These are phyloP conservation scores for Sherardia arvensis DNA, from an alignment of 257 asterid species.

Conservation along the genomic window DNA sequence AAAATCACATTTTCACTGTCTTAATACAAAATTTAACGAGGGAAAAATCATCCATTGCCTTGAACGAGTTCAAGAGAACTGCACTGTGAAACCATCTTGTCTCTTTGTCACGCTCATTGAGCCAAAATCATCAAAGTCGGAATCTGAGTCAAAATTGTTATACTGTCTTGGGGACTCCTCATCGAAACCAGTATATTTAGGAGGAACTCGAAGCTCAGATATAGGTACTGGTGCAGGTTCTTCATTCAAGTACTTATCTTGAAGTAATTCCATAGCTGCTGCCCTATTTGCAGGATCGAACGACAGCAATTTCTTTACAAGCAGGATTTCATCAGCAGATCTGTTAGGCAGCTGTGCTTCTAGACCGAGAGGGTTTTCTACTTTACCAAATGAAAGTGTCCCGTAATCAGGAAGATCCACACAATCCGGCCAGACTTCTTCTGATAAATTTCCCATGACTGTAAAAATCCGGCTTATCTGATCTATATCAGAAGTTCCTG, in stretches of 20 bases:
- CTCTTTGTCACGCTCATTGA: slow-evolving; percentile 34
- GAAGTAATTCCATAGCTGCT: slow-evolving; percentile 68
- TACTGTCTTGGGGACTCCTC: slow-evolving; percentile 45
- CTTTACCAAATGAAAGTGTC: slow-evolving; percentile 58
- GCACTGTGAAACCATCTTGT: slow-evolving; percentile 55
- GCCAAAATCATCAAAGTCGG: slow-evolving; percentile 71
- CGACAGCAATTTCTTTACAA: slow-evolving; percentile 51
- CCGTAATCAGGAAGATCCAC: slow-evolving; percentile 72
- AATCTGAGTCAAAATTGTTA: slow-evolving; percentile 48
- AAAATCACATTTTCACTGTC: not conserved
- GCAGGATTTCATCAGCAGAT: slow-evolving; percentile 50
- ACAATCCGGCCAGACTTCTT: slow-evolving; percentile 85
- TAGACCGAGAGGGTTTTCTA: slow-evolving; percentile 58
- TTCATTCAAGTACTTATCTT: slow-evolving; percentile 69
- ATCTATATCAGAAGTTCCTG: slow-evolving; percentile 85
- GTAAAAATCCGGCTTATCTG: slow-evolving; percentile 62
- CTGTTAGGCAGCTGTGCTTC: slow-evolving; percentile 53
- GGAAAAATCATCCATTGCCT: not conserved
- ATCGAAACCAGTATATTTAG: slow-evolving; percentile 35
- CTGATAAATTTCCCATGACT: slow-evolving; percentile 61
- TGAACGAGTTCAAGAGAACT: slow-evolving; percentile 33
- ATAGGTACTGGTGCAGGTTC: slow-evolving; percentile 63
- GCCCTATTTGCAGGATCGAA: slow-evolving; percentile 72
- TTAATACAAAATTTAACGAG: not conserved
- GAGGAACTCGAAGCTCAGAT: slow-evolving; percentile 67